Evolutionary conservation across 768 basidiomycete species (phyloP).

Genomic region (Lentinula aciculospora): DNA sequence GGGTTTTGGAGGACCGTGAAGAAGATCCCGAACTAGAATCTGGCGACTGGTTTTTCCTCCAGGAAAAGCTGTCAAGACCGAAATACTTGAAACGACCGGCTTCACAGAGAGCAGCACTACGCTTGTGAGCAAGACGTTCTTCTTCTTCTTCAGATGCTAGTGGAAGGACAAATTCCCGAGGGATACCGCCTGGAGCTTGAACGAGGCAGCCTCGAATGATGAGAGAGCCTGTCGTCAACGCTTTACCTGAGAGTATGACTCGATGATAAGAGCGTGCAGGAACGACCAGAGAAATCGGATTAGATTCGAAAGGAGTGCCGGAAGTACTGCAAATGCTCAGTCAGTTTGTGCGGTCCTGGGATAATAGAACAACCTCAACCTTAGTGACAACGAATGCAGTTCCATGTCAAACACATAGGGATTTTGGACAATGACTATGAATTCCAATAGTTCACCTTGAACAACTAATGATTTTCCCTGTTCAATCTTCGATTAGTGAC

Average conservation of each 20-base stretch:
- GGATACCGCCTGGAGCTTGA: constrained; percentile 66
- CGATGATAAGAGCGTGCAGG: constrained; percentile 74
- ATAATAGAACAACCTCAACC: constrained; percentile 36
- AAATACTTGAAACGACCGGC: constrained; percentile 63
- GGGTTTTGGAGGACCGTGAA: constrained; percentile 19
- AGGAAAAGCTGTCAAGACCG: constrained; percentile 68
- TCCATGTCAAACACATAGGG: constrained; percentile 92
- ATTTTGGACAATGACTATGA: constrained; percentile 82
- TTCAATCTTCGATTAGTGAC: background rate
- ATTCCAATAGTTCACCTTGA: constrained; percentile 78
- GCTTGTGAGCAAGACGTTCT: constrained; percentile 46
- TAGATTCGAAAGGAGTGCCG: constrained; percentile 69
- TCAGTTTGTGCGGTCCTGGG: constrained; percentile 10
- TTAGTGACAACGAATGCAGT: constrained; percentile 72
- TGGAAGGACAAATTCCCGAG: constrained; percentile 73
- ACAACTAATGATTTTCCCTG: constrained; percentile 65
- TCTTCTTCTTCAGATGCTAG: constrained; percentile 69
- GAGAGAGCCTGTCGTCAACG: constrained; percentile 61
- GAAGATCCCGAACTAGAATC: constrained; percentile 18
- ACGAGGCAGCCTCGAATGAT: constrained; percentile 73
- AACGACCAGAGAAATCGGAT: constrained; percentile 56
- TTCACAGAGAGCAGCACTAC: constrained; percentile 61
- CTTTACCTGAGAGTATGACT: constrained; percentile 62
- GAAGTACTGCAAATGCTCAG: constrained; percentile 52
- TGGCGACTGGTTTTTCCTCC: constrained; percentile 47